phyloP scores from a whole-genome alignment of 768 basidiomycete species.

The Boletus pseudo-olivaceus region DNA sequence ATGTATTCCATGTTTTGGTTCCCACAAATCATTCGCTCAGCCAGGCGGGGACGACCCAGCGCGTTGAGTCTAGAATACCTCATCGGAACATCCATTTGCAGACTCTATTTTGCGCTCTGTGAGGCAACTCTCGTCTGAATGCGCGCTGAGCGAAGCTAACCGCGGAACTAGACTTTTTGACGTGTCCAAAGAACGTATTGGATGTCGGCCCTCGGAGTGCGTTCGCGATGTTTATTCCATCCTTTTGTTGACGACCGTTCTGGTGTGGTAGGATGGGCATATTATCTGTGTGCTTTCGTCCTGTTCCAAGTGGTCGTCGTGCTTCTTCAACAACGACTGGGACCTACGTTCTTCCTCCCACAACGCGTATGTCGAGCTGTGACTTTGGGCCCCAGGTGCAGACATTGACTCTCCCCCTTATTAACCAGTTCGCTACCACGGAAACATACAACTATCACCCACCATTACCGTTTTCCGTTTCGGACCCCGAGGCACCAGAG shows the following conservation, averaged over 20 bases:
- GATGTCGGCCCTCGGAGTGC: constrained; percentile 73
- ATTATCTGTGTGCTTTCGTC: constrained; percentile 55
- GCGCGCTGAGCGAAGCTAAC: background rate
- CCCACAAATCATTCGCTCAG: constrained; percentile 79
- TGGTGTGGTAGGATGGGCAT: constrained; percentile 56
- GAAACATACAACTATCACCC: constrained; percentile 87
- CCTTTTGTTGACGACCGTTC: background rate
- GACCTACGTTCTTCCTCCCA: constrained; percentile 84
- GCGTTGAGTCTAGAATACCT: constrained; percentile 69
- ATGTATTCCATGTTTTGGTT: constrained; percentile 83
- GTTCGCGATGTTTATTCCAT: constrained; percentile 21
- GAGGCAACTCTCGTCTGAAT: constrained; percentile 29
- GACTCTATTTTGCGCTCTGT: constrained; percentile 75
- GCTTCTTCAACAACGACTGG: constrained; percentile 69
- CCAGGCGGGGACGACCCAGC: constrained; percentile 63
- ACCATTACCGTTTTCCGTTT: constrained; percentile 48
- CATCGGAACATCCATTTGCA: constrained; percentile 68
- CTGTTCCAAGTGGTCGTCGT: constrained; percentile 59
- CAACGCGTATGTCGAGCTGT: constrained; percentile 44
- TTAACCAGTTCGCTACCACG: constrained; percentile 49
- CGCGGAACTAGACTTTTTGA: constrained; percentile 63
- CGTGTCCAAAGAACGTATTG: constrained; percentile 81
- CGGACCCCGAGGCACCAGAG: constrained; percentile 73
- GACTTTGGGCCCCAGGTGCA: background rate
- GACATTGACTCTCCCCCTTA: background rate